phyloP scores from a whole-genome alignment of 805 yeast genomes.

The Candida schatavii region DNA sequence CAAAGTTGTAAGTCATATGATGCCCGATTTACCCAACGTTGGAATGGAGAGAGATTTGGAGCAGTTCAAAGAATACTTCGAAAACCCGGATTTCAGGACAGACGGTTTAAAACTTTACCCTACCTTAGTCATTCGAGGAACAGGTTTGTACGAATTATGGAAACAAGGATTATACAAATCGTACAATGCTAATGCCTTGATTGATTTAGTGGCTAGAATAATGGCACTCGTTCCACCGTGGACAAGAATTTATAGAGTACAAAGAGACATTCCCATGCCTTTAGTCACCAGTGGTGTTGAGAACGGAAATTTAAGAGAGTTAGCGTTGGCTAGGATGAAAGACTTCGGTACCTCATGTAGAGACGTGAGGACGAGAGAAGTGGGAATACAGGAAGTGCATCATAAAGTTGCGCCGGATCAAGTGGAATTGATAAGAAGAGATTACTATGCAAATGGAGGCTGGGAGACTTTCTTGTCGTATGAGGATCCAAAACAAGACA shows the following conservation, averaged over 20 bases:
- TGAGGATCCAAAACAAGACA: constrained; percentile 96
- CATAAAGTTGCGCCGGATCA: constrained; percentile 96
- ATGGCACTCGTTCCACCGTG: constrained; percentile 97
- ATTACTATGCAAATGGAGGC: constrained; percentile 95
- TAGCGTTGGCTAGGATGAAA: constrained; percentile 95
- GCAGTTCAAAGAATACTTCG: constrained; percentile 94
- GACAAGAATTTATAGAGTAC: constrained; percentile 98
- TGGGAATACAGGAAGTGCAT: constrained; percentile 97
- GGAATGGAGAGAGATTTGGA: constrained; percentile 98
- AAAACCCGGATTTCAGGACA: constrained; percentile 93
- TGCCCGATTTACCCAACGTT: constrained; percentile 98
- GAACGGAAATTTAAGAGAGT: constrained; percentile 92
- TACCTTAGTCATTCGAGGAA: constrained; percentile 93
- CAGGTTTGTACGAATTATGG: constrained; percentile 97
- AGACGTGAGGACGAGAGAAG: constrained; percentile 96
- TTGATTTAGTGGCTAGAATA: constrained; percentile 93
- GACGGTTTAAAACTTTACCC: constrained; percentile 96
- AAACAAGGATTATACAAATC: constrained; percentile 92
- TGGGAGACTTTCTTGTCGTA: constrained; percentile 97
- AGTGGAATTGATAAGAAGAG: constrained; percentile 91
- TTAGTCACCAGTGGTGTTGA: constrained; percentile 96
- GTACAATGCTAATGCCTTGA: constrained; percentile 89
- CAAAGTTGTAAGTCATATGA: constrained; percentile 97
- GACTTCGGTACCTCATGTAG: constrained; percentile 96
- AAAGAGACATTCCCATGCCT: constrained; percentile 99